Percentiles rank a stretch among this genome's conserved stretches.
Conservation (phyloP, 768 basidiomycete genomes). For the Lactarius deliciosus region DNA sequence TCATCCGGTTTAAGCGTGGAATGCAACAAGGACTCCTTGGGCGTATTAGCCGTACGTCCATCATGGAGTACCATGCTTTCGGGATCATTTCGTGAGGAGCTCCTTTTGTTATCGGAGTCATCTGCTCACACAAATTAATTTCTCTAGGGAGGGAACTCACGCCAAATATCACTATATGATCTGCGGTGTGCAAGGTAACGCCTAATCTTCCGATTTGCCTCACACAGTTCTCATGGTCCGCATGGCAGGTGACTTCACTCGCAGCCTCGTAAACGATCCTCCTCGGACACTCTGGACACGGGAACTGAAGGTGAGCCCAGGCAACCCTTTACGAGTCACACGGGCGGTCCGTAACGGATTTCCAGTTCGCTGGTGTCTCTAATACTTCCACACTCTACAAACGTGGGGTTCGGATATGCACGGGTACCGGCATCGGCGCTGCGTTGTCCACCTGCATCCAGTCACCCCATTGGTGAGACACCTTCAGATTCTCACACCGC, state of each 20-base stretch:
- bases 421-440: constrained; percentile 46
- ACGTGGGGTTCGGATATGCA: constrained; percentile 46
- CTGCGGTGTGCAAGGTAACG: constrained; percentile 42
- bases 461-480: constrained; percentile 39
- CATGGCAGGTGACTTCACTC: constrained; percentile 41
- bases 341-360: constrained; percentile 8
- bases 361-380: constrained; percentile 45
- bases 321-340: not conserved
- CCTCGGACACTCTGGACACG: constrained; percentile 46
- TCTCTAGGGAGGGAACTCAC: constrained; percentile 41
- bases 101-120: not conserved
- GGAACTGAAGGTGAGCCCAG: constrained; percentile 40
- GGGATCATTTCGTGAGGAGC: constrained; percentile 41
- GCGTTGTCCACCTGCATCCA: constrained; percentile 46
- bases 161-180: constrained; percentile 46
- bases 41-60: constrained; percentile 42
- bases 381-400: constrained; percentile 46
- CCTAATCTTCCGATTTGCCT: not conserved
- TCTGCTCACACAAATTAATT: constrained; percentile 12
- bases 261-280: constrained; percentile 42
- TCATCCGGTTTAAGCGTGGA: constrained; percentile 45
- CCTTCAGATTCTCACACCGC: not conserved
- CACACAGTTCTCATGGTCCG: not conserved
- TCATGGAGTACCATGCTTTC: constrained; percentile 50
- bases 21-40: constrained; percentile 49